Conservation (phyloP, 768 basidiomycete genomes). For the Pleurotus sapidus region DNA sequence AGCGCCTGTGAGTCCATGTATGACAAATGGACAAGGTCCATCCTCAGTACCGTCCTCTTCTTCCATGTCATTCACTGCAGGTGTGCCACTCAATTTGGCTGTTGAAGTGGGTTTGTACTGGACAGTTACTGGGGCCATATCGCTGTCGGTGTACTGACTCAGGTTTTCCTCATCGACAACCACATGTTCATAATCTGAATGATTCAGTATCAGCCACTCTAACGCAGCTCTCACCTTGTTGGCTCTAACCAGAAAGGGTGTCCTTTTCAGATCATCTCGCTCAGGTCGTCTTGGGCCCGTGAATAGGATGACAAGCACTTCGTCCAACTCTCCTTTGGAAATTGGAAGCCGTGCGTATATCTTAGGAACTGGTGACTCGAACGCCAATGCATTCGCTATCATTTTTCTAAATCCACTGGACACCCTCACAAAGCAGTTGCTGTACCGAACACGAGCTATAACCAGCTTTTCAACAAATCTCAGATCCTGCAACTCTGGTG, state of each 20-base stretch:
- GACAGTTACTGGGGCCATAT: conserved; percentile 19
- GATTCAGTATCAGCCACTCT: conserved; percentile 33
- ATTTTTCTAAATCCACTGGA: conserved; percentile 21
- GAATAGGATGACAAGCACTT: conserved; percentile 29
- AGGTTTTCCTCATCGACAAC: conserved; percentile 25
- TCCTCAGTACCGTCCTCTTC: conserved; percentile 16
- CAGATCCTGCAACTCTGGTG: conserved; percentile 18
- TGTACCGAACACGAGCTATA: conserved; percentile 21
- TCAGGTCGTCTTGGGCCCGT: conserved; percentile 23
- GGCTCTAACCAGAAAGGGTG: conserved; percentile 24
- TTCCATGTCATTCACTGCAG: conserved; percentile 21
- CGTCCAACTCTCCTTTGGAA: conserved; percentile 22
- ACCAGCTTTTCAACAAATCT: conserved; percentile 24
- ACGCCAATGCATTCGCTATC: conserved; percentile 26
- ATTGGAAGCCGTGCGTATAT: conserved; percentile 21
- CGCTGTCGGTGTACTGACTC: conserved; percentile 15
- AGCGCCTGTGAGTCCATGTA: conserved; percentile 21
- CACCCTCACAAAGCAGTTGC: conserved; percentile 24
- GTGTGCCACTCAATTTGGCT: conserved; percentile 20
- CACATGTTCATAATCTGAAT: conserved; percentile 28
- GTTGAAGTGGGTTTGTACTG: conserved; percentile 14
- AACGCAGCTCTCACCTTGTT: conserved; percentile 22
- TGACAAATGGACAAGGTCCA: conserved; percentile 21
- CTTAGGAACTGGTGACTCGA: conserved; percentile 20
- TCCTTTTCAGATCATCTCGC: conserved; percentile 18